Percentiles rank a stretch among this genome's conserved stretches.
Evolutionary conservation across 2,329 filamentous ascomycete genomes (phyloP).

Genomic region (Fusarium austroafricanum): DNA sequence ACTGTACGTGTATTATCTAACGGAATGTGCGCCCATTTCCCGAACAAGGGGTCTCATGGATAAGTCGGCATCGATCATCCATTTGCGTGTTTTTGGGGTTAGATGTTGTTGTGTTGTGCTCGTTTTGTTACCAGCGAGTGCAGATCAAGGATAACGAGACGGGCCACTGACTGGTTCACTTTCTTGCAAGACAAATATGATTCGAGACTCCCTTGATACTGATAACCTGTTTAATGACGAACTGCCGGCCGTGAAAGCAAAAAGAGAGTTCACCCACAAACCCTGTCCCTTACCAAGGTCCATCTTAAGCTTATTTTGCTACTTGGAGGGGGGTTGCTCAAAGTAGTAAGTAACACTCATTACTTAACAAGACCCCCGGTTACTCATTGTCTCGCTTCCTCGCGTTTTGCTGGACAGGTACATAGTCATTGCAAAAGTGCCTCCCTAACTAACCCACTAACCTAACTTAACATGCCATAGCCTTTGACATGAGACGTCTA

Average conservation of each 20-base stretch:
- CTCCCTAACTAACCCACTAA: background rate
- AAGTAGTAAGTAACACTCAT: constrained; percentile 6
- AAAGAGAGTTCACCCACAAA: constrained; percentile 16
- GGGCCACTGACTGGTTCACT: background rate
- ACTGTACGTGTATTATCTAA: constrained; percentile 48
- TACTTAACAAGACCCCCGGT: background rate
- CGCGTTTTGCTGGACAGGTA: background rate
- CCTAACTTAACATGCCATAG: constrained; percentile 4
- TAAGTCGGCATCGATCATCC: constrained; percentile 44
- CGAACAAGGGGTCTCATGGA: constrained; percentile 39
- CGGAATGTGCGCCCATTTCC: constrained; percentile 46
- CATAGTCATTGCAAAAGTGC: constrained; percentile 9
- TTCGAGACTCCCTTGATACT: background rate
- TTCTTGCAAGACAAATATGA: background rate
- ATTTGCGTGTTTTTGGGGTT: constrained; percentile 20
- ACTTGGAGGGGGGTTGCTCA: constrained; percentile 24
- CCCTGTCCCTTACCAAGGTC: constrained; percentile 36
- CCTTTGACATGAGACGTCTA: constrained; percentile 24
- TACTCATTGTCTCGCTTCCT: constrained; percentile 10
- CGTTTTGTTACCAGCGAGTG: background rate
- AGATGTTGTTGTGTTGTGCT: background rate
- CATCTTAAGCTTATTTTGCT: constrained; percentile 48
- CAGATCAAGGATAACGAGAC: background rate
- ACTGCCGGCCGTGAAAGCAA: background rate
- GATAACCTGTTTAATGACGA: background rate